A percentile compares a stretch with the other conserved stretches of the same genome.
Conservation (phyloP, 495 filamentous ascomycete species). For the Aspergillus sparsus region DNA sequence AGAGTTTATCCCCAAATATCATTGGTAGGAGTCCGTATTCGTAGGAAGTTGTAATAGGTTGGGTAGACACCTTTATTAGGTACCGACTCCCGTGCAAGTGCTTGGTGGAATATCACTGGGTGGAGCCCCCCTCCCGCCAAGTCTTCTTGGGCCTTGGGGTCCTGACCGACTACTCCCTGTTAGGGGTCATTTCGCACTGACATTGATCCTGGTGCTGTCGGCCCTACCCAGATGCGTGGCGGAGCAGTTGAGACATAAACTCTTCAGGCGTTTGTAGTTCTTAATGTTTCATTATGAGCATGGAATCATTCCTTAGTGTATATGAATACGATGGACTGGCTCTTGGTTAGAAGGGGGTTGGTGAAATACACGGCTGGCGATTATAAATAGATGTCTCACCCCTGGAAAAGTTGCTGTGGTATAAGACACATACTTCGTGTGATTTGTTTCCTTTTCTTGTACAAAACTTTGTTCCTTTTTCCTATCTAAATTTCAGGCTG, state of each 20-base stretch:
- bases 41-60: too few relatives aligned
- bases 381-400: neutral
- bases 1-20: too few relatives aligned
- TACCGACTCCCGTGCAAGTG: too few relatives aligned
- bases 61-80: too few relatives aligned
- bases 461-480: neutral
- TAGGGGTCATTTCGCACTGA: neutral
- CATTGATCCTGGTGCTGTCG: neutral
- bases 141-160: neutral
- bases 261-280: too few relatives aligned
- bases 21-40: too few relatives aligned
- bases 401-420: neutral
- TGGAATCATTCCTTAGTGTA: neutral
- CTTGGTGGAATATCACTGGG: neutral
- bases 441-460: neutral
- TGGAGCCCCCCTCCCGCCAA: neutral
- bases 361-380: neutral
- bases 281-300: neutral
- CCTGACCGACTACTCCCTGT: neutral
- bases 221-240: neutral
- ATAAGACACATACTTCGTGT: neutral
- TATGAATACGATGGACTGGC: neutral
- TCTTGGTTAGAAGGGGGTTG: neutral
- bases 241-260: neutral
- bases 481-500: neutral